These are phyloP conservation scores for Domatiomyces catenatus DNA, from an alignment of 2,329 filamentous ascomycete genomes.

Conservation along the genomic window DNA sequence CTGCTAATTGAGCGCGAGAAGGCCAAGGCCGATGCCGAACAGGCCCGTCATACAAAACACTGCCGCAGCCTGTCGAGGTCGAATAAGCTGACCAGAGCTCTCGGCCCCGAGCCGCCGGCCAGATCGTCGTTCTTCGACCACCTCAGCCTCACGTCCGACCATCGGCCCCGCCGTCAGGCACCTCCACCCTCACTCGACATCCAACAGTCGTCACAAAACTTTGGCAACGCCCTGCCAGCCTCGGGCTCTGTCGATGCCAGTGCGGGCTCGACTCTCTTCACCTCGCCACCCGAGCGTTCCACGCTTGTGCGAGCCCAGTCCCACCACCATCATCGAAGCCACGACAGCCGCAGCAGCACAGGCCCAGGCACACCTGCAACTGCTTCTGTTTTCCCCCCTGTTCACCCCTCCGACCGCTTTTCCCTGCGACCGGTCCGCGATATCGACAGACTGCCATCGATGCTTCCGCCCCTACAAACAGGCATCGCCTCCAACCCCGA, in stretches of 20 bases:
- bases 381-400: constrained; percentile 48
- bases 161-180: constrained; percentile 58
- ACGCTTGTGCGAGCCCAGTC: constrained; percentile 40
- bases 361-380: constrained; percentile 52
- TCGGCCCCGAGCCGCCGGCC: constrained; percentile 19
- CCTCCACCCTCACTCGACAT: constrained; percentile 76
- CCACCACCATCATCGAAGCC: constrained; percentile 31
- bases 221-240: constrained; percentile 25
- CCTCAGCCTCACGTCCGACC: constrained; percentile 39
- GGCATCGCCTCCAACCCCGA: constrained; percentile 76
- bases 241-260: constrained; percentile 43
- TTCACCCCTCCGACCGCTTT: constrained; percentile 57
- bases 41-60: constrained; percentile 27
- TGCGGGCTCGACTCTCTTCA: constrained; percentile 48
- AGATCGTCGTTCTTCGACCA: constrained; percentile 30
- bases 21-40: constrained; percentile 68
- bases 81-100: constrained; percentile 18
- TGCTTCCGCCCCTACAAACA: constrained; percentile 53
- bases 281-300: constrained; percentile 57
- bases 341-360: constrained; percentile 30
- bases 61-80: constrained; percentile 19
- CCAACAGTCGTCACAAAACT: constrained; percentile 39
- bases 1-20: constrained; percentile 86
- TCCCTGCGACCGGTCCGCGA: constrained; percentile 64
- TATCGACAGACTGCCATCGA: constrained; percentile 67